These are phyloP conservation scores for Warburgia ugandensis DNA, from an alignment of 164 flowering plant species.

Conservation along the genomic window DNA sequence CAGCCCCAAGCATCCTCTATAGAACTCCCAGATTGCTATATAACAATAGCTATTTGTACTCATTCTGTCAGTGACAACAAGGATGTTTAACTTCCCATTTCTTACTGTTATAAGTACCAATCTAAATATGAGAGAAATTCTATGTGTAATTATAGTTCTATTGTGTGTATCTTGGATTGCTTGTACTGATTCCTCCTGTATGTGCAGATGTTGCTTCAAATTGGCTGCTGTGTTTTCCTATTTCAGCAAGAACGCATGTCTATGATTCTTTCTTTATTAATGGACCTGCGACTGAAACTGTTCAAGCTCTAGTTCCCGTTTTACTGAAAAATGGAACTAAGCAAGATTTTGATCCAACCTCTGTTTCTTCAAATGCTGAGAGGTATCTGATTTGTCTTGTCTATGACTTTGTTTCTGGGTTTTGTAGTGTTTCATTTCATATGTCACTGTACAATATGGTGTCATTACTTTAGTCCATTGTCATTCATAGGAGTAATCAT, in stretches of 20 bases:
- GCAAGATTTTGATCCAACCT: slow-evolving; percentile 26
- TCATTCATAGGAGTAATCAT: neutral
- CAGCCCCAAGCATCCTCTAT: neutral
- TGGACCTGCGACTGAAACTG: slow-evolving; percentile 61
- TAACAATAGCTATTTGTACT: neutral
- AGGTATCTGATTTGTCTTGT: slow-evolving; percentile 34
- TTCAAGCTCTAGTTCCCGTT: slow-evolving; percentile 64
- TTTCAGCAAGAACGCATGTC: slow-evolving; percentile 49
- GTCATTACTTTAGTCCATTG: neutral
- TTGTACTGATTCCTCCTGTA: neutral
- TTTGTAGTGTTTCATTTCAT: neutral
- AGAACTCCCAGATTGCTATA: neutral
- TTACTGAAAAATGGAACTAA: slow-evolving; percentile 32
- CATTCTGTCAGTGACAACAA: neutral
- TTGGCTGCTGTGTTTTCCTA: slow-evolving; percentile 84
- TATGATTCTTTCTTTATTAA: slow-evolving; percentile 75
- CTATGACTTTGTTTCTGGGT: neutral
- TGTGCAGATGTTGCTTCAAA: slow-evolving; percentile 75
- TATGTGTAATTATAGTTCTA: neutral
- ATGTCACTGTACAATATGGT: neutral
- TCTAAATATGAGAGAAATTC: neutral
- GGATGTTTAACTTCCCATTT: neutral
- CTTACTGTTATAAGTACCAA: neutral
- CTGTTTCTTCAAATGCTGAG: slow-evolving; percentile 62
- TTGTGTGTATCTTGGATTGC: neutral